Conservation (phyloP, 805 yeast species). For the Yarrowia bubula region DNA sequence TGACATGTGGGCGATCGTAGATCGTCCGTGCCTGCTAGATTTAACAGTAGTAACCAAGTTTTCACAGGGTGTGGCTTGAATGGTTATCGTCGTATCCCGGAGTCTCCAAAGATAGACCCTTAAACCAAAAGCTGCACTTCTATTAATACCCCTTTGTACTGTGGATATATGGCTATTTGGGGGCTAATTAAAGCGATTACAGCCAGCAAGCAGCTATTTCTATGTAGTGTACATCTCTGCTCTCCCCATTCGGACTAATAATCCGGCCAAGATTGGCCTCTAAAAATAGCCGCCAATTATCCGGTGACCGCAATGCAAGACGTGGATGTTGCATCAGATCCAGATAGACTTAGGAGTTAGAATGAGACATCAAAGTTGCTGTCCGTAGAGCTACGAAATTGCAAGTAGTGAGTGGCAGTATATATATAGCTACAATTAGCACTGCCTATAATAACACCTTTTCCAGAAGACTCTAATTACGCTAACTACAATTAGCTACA, state of each 20-base stretch:
- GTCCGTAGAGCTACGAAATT: too few relatives aligned
- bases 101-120: neutral
- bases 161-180: too few relatives aligned
- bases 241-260: neutral
- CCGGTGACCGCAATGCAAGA: constrained; percentile 6
- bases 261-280: neutral
- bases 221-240: neutral
- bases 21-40: neutral
- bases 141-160: too few relatives aligned
- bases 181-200: too few relatives aligned
- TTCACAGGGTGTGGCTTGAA: neutral
- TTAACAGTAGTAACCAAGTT: neutral
- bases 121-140: neutral
- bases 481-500: neutral
- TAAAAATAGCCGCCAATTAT: neutral
- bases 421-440: too few relatives aligned
- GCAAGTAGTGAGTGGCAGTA: too few relatives aligned
- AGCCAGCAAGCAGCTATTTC: too few relatives aligned
- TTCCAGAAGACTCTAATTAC: neutral
- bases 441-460: too few relatives aligned
- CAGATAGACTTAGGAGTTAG: neutral
- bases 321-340: neutral
- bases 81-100: neutral
- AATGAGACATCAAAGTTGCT: neutral
- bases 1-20: neutral